Conservation (phyloP, 148 eudicot species). For the Vaccinium macrocarpon region DNA sequence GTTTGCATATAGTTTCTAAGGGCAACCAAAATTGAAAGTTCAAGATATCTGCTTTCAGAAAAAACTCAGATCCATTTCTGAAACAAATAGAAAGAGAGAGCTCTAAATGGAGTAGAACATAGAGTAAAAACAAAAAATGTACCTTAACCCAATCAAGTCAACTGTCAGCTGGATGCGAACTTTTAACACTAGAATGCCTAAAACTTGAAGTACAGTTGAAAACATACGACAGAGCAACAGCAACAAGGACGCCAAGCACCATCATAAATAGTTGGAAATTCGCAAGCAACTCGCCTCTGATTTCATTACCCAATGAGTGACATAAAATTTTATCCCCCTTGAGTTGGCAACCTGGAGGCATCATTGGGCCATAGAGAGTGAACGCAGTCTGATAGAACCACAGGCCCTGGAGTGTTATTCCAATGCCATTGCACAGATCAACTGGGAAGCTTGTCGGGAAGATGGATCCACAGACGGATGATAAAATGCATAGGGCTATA, state of each 20-base stretch:
- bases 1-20: not conserved
- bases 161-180: slow-evolving; percentile 17
- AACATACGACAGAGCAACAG: slow-evolving; percentile 40
- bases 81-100: not conserved
- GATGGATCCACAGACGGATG: slow-evolving; percentile 59
- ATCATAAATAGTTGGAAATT: slow-evolving; percentile 66
- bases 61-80: not conserved
- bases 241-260: slow-evolving; percentile 50
- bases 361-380: slow-evolving; percentile 85
- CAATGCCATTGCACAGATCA: slow-evolving; percentile 67
- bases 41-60: not conserved
- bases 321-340: slow-evolving; percentile 51
- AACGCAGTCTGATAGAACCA: slow-evolving; percentile 97
- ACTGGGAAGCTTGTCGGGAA: slow-evolving; percentile 72
- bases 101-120: not conserved
- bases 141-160: slow-evolving; percentile 4
- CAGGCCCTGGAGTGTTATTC: slow-evolving; percentile 82
- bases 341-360: slow-evolving; percentile 74
- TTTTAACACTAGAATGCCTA: slow-evolving; percentile 28
- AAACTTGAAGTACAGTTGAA: slow-evolving; percentile 39
- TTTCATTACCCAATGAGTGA: slow-evolving; percentile 35
- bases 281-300: slow-evolving; percentile 77
- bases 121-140: not conserved
- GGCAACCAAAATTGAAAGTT: not conserved
- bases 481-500: slow-evolving; percentile 59